Base-by-base conservation (phyloP, 441 rosid genomes). In the Euphorbia celastroides region DNA sequence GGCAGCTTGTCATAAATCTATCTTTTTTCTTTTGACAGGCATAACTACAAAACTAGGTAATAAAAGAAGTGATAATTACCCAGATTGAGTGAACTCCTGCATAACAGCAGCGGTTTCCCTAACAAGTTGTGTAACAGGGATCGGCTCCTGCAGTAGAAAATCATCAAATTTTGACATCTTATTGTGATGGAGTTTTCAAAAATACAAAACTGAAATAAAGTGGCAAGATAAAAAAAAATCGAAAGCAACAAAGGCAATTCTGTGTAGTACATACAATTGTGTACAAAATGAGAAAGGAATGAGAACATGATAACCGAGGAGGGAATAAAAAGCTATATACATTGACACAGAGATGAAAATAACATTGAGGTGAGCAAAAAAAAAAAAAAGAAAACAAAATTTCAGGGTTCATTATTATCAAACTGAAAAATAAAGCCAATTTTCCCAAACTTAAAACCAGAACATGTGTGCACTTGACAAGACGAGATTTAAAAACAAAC, bases 1-100 rank as follows among this genome's bases (percentile, higher is more conserved):
- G 42, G 41, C 19, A 25, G 51, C 23, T 38, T 36, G 27, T 52
- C 32, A 23, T 19, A 46, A 8, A 11, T 66, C 44, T 66, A 26
- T 56, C 8, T 28, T 56, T 27, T 34, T 34, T 11, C 31, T 50
- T 60, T 34, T 46, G 52, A 30, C 16, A 52, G 55, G 27, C 10
- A 60, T n/a, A 28, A 68, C 44, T 25, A 48, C 7, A 3, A 44
- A 56, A 56, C 46, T n/a, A 31, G 31, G 28, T 3, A 63, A 16
- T 0, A 55, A 70, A 7, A 27, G 19, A 51, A 19, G 28, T 54
- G 30, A 41, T 42, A n/a, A 57, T 83, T 82, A 93, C 98, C 98
- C 98, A 13, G 98, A 93, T 62, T 90, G 97, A 66, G 98, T 93
- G 78, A 93, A 93, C 83, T 93, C 98, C 75, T 93, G 98, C 97